Conservation (phyloP, 2,329 filamentous ascomycete genomes). For the Calonectria pseudoreteaudii region DNA sequence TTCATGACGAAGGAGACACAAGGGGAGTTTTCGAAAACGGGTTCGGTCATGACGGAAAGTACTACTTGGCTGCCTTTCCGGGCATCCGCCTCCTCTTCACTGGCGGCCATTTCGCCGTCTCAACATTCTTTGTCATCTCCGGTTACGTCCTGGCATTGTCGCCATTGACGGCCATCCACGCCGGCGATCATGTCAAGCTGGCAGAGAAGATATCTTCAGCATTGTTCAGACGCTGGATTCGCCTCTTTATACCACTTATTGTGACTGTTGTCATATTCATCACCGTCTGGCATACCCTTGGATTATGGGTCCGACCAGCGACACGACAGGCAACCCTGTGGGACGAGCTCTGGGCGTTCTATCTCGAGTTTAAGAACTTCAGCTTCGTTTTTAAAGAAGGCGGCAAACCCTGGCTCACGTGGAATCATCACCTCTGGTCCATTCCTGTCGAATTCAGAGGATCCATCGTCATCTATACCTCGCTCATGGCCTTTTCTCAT, state of each 20-base stretch:
- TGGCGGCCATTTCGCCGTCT: slow-evolving; percentile 71
- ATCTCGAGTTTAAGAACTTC: slow-evolving; percentile 74
- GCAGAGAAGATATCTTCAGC: slow-evolving; percentile 59
- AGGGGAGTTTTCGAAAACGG: slow-evolving; percentile 62
- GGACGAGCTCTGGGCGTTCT: slow-evolving; percentile 63
- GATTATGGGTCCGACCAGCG: slow-evolving; percentile 55
- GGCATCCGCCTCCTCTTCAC: slow-evolving; percentile 70
- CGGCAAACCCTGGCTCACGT: slow-evolving; percentile 61
- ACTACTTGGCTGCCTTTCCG: slow-evolving; percentile 66
- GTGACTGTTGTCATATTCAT: slow-evolving; percentile 64
- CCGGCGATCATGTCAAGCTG: slow-evolving; percentile 54
- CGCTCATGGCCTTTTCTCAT: slow-evolving; percentile 67
- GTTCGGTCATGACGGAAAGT: slow-evolving; percentile 61
- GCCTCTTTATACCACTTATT: slow-evolving; percentile 64
- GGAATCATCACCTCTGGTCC: slow-evolving; percentile 72
- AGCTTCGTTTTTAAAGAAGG: slow-evolving; percentile 73
- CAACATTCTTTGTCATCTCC: slow-evolving; percentile 68
- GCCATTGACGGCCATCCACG: slow-evolving; percentile 59
- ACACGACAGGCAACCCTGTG: slow-evolving; percentile 54
- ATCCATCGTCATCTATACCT: slow-evolving; percentile 72
- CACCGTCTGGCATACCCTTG: slow-evolving; percentile 64
- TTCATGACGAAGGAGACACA: slow-evolving; percentile 55
- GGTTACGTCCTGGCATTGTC: slow-evolving; percentile 68
- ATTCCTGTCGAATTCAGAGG: slow-evolving; percentile 74
- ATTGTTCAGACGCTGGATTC: slow-evolving; percentile 62